Base-by-base conservation (phyloP, 495 filamentous ascomycete genomes). In the Rhizodiscina lignyota region DNA sequence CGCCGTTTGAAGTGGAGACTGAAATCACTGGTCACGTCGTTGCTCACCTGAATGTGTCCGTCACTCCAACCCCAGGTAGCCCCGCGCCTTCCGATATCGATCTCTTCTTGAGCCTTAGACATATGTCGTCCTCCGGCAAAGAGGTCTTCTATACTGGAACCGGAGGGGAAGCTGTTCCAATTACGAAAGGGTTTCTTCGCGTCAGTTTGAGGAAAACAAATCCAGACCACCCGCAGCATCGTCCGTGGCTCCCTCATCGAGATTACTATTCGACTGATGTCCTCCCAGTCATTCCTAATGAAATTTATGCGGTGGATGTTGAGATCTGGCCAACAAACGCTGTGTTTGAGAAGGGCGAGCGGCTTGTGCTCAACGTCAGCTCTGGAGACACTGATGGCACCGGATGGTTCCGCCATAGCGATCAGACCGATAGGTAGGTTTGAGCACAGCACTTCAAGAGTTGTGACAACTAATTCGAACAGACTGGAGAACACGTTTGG, bases 301-400 rank as follows among this genome's bases (percentile, higher is more conserved):
- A 70, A 38, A 61, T 78, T 3, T 79, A 80, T 39, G 48, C 48
- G 0, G 70, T 79, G 0, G 74, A 77, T 42, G 60, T 80, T 6
- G 75, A 80, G 55, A 47, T 79, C 3, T 79, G 74, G 75, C 75
- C 75, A 12, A 79, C 72, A 0, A 76, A 76, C 48, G 69, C 76
- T 0, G 61, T 80, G 4, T 62, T 75, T 11, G 63, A 62, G 30
- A 53, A 58, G 29, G 69, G 70, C 0, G 61, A 58, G 0, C 61
- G 54, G 41, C 42, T 77, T 21, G 56, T 72, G 11, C 53, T 79
- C n/a, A 71, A 79, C 45, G 59, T 77, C 2, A 38, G 58, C 1
- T 60, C 55, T 39, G 69, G 67, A 1, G 73, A 79, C 55, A 77
- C 73, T 4, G 69, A 76, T 37, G 73, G 72, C 1, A 55, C 51